Evolutionary conservation across 768 basidiomycete species (phyloP).

Genomic region (Panaeolus cyanescens): DNA sequence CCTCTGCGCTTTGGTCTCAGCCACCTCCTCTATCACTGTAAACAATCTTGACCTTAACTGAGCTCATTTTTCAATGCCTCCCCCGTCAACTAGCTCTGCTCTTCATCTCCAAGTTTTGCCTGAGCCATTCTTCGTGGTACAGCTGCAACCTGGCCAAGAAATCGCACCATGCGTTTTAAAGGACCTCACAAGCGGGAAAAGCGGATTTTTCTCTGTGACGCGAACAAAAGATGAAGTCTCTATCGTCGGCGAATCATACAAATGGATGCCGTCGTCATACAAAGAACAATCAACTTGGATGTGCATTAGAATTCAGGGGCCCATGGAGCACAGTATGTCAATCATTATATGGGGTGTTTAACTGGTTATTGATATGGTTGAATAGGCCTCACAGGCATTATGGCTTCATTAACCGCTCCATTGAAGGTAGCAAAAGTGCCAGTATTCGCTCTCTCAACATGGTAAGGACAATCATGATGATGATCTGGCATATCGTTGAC

Average conservation of each 20-base stretch:
- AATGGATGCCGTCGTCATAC: constrained; percentile 35
- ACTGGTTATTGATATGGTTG: neutral
- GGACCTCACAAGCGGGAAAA: constrained; percentile 24
- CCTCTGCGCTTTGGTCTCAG: neutral
- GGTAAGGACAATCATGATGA: constrained; percentile 33
- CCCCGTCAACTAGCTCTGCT: constrained; percentile 45
- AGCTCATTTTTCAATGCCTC: constrained; percentile 33
- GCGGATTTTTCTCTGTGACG: constrained; percentile 54
- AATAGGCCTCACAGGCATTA: constrained; percentile 56
- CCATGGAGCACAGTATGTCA: constrained; percentile 64
- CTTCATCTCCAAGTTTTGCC: constrained; percentile 49
- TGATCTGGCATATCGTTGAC: neutral
- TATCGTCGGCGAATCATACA: constrained; percentile 47
- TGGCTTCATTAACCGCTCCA: constrained; percentile 55
- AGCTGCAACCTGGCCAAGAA: constrained; percentile 37
- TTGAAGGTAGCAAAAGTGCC: constrained; percentile 52
- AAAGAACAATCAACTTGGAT: constrained; percentile 48
- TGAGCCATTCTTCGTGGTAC: constrained; percentile 46
- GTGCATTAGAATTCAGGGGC: constrained; percentile 64
- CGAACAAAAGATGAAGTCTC: constrained; percentile 64
- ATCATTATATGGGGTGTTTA: neutral
- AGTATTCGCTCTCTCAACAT: constrained; percentile 66
- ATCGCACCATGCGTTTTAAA: constrained; percentile 37
- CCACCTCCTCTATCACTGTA: neutral
- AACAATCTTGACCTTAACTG: neutral